Base-by-base conservation (phyloP, 768 basidiomycete species). In the Lentinula detonsa region DNA sequence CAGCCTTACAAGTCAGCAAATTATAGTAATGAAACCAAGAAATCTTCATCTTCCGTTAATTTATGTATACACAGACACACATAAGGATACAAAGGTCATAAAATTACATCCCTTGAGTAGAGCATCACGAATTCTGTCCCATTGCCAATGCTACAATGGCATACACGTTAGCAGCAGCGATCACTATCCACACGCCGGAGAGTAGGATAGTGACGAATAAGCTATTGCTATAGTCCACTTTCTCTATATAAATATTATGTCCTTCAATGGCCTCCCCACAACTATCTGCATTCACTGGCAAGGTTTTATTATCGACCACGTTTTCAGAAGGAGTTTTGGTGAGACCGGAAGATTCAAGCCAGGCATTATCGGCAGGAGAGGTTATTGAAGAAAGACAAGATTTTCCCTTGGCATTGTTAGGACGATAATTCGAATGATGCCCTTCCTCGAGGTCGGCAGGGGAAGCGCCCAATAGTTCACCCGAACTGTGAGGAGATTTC, bases 141-240 rank as follows among this genome's bases (percentile, higher is more conserved):
- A 80, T 64, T 4, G 71, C 81, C 46, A 93, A 73, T 42, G 79
- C 80, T 10, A 85, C 78, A 61, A 95, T 78, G 4, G 88, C 91
- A 69, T 94, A 95, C 34, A 82, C 67, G 66, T 95, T 93, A 31
- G 92, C 93, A 7, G 81, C 73, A 7, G 87, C 70, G 23, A 94
- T 76, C 5, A 92, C 64, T 10, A 86, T 65, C 80, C 87, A 93
- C 34, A 93, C 83, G 16, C 73, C 15, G 62, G 74, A 80, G 3
- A 85, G 90, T 15, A 88, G 37, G 4, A 63, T 62, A 15, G 76
- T 84, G 40, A 79, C 70, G 33, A 85, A 40, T 72, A 74, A 79
- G 23, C 83, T 80, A 62, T 79, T 90, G 67, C 86, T 88, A 63
- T 81, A 91, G 69, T 91, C 84, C 23, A 88, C 78, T 54, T 76